phyloP scores from a whole-genome alignment of 495 filamentous ascomycete species.

The Diplogelasinospora grovesii region DNA sequence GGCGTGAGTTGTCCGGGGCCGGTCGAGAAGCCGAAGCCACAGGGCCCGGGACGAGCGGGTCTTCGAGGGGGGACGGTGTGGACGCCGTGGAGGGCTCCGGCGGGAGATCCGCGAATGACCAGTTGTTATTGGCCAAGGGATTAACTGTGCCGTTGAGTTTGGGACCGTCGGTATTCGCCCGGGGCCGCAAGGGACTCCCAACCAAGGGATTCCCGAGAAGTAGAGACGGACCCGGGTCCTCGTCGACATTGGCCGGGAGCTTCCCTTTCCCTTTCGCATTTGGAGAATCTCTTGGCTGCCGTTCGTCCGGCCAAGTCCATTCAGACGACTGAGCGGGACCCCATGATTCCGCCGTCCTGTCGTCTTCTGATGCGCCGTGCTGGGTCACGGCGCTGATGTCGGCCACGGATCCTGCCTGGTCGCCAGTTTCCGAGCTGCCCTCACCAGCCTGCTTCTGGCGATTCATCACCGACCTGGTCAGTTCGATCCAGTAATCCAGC shows the following conservation, averaged over 20 bases:
- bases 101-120: slow-evolving; percentile 35
- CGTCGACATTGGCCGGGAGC: not conserved
- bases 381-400: slow-evolving; percentile 1
- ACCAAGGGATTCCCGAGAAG: not conserved
- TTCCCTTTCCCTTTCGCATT: slow-evolving; percentile 9
- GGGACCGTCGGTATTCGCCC: slow-evolving; percentile 45
- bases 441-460: slow-evolving; percentile 1
- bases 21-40: not conserved
- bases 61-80: not conserved
- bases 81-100: slow-evolving; percentile 1
- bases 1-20: too few species aligned
- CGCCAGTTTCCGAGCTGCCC: slow-evolving; percentile 1
- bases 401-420: not conserved
- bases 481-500: slow-evolving; percentile 44
- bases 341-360: not conserved
- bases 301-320: slow-evolving; percentile 13
- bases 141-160: slow-evolving; percentile 26
- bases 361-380: not conserved
- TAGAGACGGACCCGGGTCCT: too few species aligned
- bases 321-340: slow-evolving; percentile 9
- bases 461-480: slow-evolving; percentile 27
- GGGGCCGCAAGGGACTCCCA: slow-evolving; percentile 6
- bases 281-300: not conserved
- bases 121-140: slow-evolving; percentile 43
- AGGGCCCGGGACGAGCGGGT: not conserved